phyloP scores from a whole-genome alignment of 2,329 filamentous ascomycete genomes.

The Fusarium devonianum region DNA sequence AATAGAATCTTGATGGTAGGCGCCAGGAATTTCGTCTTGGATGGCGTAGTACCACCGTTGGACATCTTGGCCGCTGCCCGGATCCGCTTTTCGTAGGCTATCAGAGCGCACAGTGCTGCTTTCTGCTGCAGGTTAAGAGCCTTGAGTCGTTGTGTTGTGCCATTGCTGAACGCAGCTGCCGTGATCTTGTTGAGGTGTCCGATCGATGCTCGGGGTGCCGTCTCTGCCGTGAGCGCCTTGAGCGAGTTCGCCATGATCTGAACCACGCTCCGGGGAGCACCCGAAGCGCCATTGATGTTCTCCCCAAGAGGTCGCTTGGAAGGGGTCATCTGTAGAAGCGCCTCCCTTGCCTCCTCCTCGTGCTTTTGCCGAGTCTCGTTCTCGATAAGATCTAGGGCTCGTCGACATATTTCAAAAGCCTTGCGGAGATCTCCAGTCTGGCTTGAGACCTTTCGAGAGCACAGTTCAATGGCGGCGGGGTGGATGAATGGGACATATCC shows the following conservation, averaged over 20 bases:
- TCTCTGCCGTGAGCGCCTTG: constrained; percentile 72
- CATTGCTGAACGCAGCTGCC: constrained; percentile 87
- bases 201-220: constrained; percentile 87
- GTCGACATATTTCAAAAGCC: constrained; percentile 91
- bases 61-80: constrained; percentile 56
- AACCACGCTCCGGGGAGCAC: constrained; percentile 52
- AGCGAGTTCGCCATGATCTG: constrained; percentile 62
- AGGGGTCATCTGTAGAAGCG: constrained; percentile 67
- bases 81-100: constrained; percentile 83
- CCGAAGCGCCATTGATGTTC: constrained; percentile 72
- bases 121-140: constrained; percentile 96
- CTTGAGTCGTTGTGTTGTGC: constrained; percentile 82
- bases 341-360: constrained; percentile 66
- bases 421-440: constrained; percentile 95
- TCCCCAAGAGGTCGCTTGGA: constrained; percentile 81
- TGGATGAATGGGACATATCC: constrained; percentile 87
- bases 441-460: constrained; percentile 91
- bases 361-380: constrained; percentile 80
- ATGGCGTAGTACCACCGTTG: constrained; percentile 59
- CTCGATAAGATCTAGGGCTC: constrained; percentile 89
- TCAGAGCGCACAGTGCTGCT: constrained; percentile 86
- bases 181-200: constrained; percentile 92
- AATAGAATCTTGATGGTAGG: constrained; percentile 87
- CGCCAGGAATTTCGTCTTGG: constrained; percentile 66
- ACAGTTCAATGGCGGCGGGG: constrained; percentile 90